Evolutionary conservation across 2,329 filamentous ascomycete species (phyloP).

Genomic region (Pseudogymnoascus verrucosus): DNA sequence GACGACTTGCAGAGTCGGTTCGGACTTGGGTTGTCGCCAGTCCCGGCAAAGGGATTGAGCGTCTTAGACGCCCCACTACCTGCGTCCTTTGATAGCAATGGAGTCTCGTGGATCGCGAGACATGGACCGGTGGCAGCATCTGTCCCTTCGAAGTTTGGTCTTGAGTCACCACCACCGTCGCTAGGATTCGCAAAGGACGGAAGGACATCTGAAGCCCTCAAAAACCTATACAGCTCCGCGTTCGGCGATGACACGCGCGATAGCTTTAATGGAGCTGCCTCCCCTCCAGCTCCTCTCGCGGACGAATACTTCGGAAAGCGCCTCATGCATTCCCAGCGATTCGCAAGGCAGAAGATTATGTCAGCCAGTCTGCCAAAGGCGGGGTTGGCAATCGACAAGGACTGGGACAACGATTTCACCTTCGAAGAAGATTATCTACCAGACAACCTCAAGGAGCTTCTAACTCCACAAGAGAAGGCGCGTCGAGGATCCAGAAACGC

Average conservation of each 20-base stretch:
- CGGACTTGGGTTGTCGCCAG: constrained; percentile 72
- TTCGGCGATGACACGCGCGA: constrained; percentile 54
- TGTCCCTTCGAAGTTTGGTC: constrained; percentile 81
- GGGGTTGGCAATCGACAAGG: constrained; percentile 48
- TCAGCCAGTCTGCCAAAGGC: constrained; percentile 60
- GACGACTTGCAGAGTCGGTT: constrained; percentile 49
- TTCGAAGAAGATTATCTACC: constrained; percentile 90
- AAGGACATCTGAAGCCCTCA: constrained; percentile 55
- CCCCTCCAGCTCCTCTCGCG: constrained; percentile 33
- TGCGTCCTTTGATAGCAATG: constrained; percentile 92
- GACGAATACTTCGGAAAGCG: constrained; percentile 63
- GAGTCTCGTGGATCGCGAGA: constrained; percentile 82
- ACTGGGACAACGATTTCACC: constrained; percentile 62
- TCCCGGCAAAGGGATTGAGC: constrained; percentile 64
- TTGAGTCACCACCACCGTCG: constrained; percentile 77
- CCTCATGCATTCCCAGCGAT: constrained; percentile 60
- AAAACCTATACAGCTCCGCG: constrained; percentile 57
- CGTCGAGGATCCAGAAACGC: constrained; percentile 54
- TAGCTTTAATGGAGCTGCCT: constrained; percentile 47
- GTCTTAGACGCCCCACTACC: constrained; percentile 88
- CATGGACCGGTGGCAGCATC: constrained; percentile 89
- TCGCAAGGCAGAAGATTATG: constrained; percentile 59
- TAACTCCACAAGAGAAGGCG: constrained; percentile 61
- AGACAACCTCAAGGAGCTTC: constrained; percentile 55
- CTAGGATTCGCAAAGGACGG: constrained; percentile 54